phyloP scores from a whole-genome alignment of 169 alveolate species.

The Besnoitia besnoiti region DNA sequence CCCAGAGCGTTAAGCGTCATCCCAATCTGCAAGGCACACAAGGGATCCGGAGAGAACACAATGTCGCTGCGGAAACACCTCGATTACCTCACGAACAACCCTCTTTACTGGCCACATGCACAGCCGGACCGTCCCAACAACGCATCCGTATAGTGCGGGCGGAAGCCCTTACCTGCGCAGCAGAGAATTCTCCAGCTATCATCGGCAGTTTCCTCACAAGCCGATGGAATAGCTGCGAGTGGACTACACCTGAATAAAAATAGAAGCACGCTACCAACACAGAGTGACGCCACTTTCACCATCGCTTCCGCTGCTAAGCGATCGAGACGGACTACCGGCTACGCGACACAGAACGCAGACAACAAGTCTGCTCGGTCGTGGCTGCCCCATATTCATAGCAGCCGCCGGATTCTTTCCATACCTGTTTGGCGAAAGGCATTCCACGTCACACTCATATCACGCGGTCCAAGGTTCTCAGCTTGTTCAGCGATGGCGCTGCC shows the following conservation, averaged over 20 bases:
- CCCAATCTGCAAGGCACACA: slow-evolving; percentile 5
- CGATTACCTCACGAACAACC: too few relatives aligned
- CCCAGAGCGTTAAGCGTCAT: slow-evolving; percentile 21
- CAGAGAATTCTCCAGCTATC: background rate
- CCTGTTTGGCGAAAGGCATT: slow-evolving; percentile 10
- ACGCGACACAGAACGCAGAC: background rate
- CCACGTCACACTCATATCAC: slow-evolving; percentile 16
- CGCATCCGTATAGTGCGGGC: background rate
- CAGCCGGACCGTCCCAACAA: background rate
- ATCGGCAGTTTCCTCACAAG: background rate
- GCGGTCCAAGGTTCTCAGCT: background rate
- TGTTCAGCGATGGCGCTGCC: background rate
- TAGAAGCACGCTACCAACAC: background rate
- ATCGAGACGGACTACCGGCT: background rate
- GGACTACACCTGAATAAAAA: background rate
- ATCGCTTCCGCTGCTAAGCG: background rate
- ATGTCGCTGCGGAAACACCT: background rate
- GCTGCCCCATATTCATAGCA: background rate
- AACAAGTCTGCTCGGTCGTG: background rate
- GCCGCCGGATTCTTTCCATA: background rate
- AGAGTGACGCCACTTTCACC: background rate
- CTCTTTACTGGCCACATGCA: too few relatives aligned
- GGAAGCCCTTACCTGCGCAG: background rate
- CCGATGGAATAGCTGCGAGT: background rate
- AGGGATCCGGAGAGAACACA: background rate